A percentile compares a stretch with the other conserved stretches of the same genome.
phyloP scores from a whole-genome alignment of 2,329 filamentous ascomycete genomes.

The Alternaria triticina region DNA sequence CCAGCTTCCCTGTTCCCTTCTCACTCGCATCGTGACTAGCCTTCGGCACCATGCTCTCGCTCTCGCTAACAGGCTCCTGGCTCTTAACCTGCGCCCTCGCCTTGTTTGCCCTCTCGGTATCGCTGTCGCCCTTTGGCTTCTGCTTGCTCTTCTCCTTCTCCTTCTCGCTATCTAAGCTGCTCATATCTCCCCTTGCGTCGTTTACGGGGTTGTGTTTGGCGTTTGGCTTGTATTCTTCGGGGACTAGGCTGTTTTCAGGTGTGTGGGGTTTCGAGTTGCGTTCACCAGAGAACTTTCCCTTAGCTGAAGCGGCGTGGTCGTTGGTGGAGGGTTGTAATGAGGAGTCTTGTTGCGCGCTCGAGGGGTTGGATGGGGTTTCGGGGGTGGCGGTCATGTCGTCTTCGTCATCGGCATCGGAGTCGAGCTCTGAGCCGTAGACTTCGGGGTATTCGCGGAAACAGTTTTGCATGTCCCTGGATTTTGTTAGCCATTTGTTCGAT shows the following conservation, averaged over 20 bases:
- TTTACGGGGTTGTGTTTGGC: slow-evolving; percentile 9
- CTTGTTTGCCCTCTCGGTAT: slow-evolving; percentile 2
- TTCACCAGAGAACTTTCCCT: slow-evolving; percentile 10
- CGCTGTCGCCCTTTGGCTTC: not conserved
- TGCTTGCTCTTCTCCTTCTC: slow-evolving; percentile 14
- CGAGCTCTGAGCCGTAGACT: slow-evolving; percentile 86
- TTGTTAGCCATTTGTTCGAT: slow-evolving; percentile 6
- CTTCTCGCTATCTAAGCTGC: slow-evolving; percentile 10
- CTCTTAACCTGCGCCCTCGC: slow-evolving; percentile 1
- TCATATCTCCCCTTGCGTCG: slow-evolving; percentile 13
- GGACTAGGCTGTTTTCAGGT: slow-evolving; percentile 22
- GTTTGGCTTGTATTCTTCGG: slow-evolving; percentile 25
- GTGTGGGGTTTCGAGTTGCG: slow-evolving; percentile 15
- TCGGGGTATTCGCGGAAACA: slow-evolving; percentile 95
- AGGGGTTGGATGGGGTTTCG: slow-evolving; percentile 5
- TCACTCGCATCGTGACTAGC: slow-evolving; percentile 55
- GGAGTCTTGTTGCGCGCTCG: not conserved
- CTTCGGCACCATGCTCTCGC: slow-evolving; percentile 56
- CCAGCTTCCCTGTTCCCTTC: not conserved
- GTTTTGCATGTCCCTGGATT: slow-evolving; percentile 85
- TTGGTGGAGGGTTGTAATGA: slow-evolving; percentile 3
- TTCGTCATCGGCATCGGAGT: slow-evolving; percentile 77
- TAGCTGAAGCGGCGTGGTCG: slow-evolving; percentile 10
- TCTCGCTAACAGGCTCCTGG: slow-evolving; percentile 44
- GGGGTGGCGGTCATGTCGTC: slow-evolving; percentile 50